Base-by-base conservation (phyloP, 495 filamentous ascomycete genomes). In the Aspergillus nidulans region DNA sequence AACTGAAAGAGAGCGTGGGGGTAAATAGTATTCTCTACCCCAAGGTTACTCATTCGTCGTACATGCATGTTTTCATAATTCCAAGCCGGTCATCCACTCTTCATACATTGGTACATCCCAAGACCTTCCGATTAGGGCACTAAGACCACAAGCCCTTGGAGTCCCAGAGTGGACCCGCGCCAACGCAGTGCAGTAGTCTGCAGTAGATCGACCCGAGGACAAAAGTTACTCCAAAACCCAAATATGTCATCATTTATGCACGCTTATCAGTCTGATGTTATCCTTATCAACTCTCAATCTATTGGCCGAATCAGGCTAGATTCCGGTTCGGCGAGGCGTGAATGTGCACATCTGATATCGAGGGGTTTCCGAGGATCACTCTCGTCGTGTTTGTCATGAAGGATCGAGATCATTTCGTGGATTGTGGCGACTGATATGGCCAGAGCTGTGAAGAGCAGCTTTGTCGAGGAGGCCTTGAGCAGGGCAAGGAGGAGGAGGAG, bases 371-470 rank as follows among this genome's bases (percentile, higher is more conserved):
- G 36, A 39, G 15, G 32, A n/a, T n/a, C n/a, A n/a, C n/a, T n/a
- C 32, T 36, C n/a, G 18, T 20, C 26, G 8, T 49, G n/a, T n/a
- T n/a, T 32, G 32, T 49, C 13, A 32, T 24, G 39, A 13, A 39
- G 12, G 30, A 52, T 52, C 49, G 40, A 42, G 25, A 52, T 42
- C 49, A 42, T 52, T 16, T 40, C 21, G 25, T 52, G 49, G 40
- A 52, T 30, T 18, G 30, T 52, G 38, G 38, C 49, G 30, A 30
- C 16, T 19, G 34, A 19, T 1, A 41, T 42, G 5, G 42, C 28
- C n/a, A 42, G 15, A 10, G 15, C 4, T 23, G 25, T 1, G 2
- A 30, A 36, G 21, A 52, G 16, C 21, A 52, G 36, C 13, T 52
- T 52, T 0, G 49, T 16, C 1, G 38, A 19, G 15, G 49, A 52